Evolutionary conservation across 495 filamentous ascomycete species (phyloP).

Genomic region (Tuber magnatum): DNA sequence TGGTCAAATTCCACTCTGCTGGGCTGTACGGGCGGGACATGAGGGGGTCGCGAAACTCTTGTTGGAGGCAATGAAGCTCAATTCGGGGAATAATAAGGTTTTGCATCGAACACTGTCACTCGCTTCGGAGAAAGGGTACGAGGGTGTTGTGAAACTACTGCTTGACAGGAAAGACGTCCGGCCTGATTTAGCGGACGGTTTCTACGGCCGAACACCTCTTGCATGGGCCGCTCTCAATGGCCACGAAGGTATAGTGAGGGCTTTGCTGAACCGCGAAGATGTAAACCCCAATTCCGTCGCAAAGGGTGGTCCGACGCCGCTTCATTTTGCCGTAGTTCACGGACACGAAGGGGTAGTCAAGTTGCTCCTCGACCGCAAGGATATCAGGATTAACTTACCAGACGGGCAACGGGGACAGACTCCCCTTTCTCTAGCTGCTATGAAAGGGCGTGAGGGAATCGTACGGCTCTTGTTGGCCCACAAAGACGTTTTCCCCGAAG

Average conservation of each 20-base stretch:
- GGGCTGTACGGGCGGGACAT: conserved; percentile 23
- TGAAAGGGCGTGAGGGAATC: neutral
- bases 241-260: conserved; percentile 76
- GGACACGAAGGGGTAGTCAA: conserved; percentile 88
- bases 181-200: conserved; percentile 19
- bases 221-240: conserved; percentile 50
- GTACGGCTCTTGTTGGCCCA: neutral
- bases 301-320: conserved; percentile 62
- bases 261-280: conserved; percentile 72
- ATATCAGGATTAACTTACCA: neutral
- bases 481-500: neutral
- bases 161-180: conserved; percentile 9
- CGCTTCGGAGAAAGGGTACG: conserved; percentile 23
- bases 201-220: conserved; percentile 25
- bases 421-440: neutral
- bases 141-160: conserved; percentile 21
- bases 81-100: conserved; percentile 11
- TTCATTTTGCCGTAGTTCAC: conserved; percentile 99
- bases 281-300: conserved; percentile 52
- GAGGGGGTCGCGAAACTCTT: conserved; percentile 25
- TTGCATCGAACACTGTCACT: conserved; percentile 24
- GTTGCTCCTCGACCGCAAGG: conserved; percentile 61
- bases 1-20: conserved; percentile 27
- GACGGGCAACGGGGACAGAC: neutral
- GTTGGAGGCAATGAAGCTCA: conserved; percentile 5